These are phyloP conservation scores for Cucurbita argyrosperma DNA, from an alignment of 306 rosid species.

Conservation along the genomic window DNA sequence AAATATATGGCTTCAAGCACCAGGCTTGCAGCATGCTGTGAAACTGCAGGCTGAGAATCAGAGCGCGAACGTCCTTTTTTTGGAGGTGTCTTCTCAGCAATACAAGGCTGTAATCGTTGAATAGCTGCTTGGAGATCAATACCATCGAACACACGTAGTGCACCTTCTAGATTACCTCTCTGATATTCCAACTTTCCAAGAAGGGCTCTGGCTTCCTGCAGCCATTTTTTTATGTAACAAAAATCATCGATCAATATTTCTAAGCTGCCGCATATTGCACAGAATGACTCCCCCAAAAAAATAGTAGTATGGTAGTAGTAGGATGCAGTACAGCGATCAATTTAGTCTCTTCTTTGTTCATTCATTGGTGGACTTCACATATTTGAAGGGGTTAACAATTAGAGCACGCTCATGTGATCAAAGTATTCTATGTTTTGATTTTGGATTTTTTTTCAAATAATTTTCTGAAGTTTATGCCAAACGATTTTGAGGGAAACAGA, in stretches of 20 bases:
- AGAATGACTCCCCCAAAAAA: not conserved
- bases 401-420: not conserved
- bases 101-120: slow-evolving; percentile 63
- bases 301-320: not conserved
- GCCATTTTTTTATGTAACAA: not conserved
- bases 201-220: slow-evolving; percentile 96
- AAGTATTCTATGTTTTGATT: not conserved
- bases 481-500: not conserved
- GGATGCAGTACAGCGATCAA: not conserved
- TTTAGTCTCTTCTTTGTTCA: not conserved
- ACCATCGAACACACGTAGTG: slow-evolving; percentile 87
- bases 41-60: slow-evolving; percentile 51
- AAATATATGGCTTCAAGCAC: slow-evolving; percentile 96
- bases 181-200: slow-evolving; percentile 96
- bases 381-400: not conserved
- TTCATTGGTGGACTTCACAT: not conserved
- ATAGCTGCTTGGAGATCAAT: slow-evolving; percentile 88
- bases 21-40: slow-evolving; percentile 82
- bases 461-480: not conserved
- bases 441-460: not conserved
- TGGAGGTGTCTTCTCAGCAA: slow-evolving; percentile 39
- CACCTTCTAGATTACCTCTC: slow-evolving; percentile 92
- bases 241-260: not conserved
- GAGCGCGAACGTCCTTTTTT: slow-evolving; percentile 49
- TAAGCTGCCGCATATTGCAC: not conserved